phyloP scores from a whole-genome alignment of 2,329 filamentous ascomycete species.

The Penicillium sp. region DNA sequence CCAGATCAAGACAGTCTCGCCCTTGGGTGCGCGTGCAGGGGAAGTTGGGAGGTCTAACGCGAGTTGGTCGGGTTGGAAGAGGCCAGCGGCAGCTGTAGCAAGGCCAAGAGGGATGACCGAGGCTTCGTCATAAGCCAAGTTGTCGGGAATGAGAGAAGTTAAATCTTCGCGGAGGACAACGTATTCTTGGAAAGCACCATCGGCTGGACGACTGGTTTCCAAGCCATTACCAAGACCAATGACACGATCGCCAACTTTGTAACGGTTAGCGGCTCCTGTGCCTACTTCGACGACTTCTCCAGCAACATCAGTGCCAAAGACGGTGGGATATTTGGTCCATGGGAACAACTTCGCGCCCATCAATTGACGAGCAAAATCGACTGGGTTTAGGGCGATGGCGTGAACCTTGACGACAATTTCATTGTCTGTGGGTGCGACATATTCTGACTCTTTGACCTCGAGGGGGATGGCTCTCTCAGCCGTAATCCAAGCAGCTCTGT shows the following conservation, averaged over 20 bases:
- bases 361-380: constrained; percentile 32
- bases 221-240: constrained; percentile 19
- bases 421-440: constrained; percentile 14
- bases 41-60: constrained; percentile 16
- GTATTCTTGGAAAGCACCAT: constrained; percentile 26
- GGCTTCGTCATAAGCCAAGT: constrained; percentile 23
- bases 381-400: constrained; percentile 23
- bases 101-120: constrained; percentile 25
- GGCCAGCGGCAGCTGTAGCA: constrained; percentile 21
- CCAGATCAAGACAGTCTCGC: constrained; percentile 44
- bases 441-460: constrained; percentile 14
- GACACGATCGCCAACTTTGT: constrained; percentile 26
- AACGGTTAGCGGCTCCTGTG: constrained; percentile 20
- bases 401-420: constrained; percentile 20
- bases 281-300: constrained; percentile 26
- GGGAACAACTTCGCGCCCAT: constrained; percentile 19
- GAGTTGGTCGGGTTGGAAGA: constrained; percentile 23
- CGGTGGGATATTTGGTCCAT: constrained; percentile 14
- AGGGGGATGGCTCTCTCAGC: constrained; percentile 14
- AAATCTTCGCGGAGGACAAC: constrained; percentile 17
- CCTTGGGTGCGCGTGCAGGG: constrained; percentile 13
- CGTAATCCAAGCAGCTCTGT: constrained; percentile 20
- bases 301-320: constrained; percentile 27
- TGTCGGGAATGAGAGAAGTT: constrained; percentile 20
- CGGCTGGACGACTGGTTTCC: constrained; percentile 10